Conservation (phyloP, 2,329 filamentous ascomycete genomes). For the Parascedosporium putredinis region DNA sequence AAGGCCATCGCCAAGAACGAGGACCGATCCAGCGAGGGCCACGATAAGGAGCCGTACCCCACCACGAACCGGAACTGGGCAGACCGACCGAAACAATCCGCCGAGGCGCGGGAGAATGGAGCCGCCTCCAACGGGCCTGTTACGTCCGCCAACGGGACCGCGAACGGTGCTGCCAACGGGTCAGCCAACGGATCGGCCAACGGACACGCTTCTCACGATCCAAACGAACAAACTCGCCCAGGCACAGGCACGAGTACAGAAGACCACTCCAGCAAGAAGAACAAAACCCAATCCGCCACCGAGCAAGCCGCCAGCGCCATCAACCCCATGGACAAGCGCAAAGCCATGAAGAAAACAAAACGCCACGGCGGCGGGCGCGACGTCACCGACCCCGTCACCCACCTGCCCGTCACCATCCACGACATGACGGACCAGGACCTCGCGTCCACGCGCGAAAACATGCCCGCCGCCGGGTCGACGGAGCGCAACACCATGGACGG, state of each 20-base stretch:
- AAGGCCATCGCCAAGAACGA: background rate
- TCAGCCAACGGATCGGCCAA: constrained; percentile 11
- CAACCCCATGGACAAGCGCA: constrained; percentile 36
- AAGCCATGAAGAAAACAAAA: constrained; percentile 34
- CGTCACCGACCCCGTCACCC: constrained; percentile 64
- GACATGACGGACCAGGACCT: constrained; percentile 58
- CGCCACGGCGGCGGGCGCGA: constrained; percentile 40
- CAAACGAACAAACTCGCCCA: constrained; percentile 11
- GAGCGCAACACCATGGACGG: background rate
- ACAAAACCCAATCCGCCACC: constrained; percentile 20
- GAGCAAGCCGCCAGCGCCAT: constrained; percentile 25
- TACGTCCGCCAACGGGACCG: background rate
- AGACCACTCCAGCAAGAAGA: constrained; percentile 8
- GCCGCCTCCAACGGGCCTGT: no score
- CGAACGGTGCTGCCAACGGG: constrained; percentile 14
- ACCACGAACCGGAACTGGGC: constrained; percentile 22
- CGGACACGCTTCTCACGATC: no score
- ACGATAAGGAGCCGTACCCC: constrained; percentile 18
- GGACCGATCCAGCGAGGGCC: background rate
- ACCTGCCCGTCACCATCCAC: constrained; percentile 57
- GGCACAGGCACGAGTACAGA: no score
- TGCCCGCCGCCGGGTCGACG: background rate
- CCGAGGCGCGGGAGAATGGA: constrained; percentile 10
- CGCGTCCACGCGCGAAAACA: constrained; percentile 11
- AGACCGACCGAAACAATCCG: constrained; percentile 24